Evolutionary conservation across 306 rosid genomes (phyloP), one percentile per base, ranked within the genome.

Genomic region (Fragaria vesca): DNA sequence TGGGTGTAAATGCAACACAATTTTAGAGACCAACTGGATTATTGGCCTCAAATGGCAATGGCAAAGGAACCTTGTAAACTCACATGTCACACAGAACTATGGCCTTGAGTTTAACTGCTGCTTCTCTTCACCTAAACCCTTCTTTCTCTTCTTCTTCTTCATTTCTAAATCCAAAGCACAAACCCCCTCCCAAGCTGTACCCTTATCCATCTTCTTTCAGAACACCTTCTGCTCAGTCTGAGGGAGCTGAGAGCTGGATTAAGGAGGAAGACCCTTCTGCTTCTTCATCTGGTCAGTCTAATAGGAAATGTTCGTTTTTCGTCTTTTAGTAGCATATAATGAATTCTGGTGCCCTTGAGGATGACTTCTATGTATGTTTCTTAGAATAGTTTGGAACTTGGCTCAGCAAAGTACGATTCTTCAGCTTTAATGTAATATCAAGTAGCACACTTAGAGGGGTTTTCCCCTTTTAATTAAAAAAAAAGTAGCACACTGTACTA

Each of bases 171-270:
- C 79, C 69, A 21, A 92, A 88, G 55, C 88, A 78, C 81, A 73
- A 66, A 55, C 82, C 17, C 21, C 81, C 32, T 52, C 40, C 84
- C 72, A 91, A 84, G 83, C 66, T 76, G 40, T 43, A 82, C 24
- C 28, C 71, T 54, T 57, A 79, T 82, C 51, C 74, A 7, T 82
- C 89, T 69, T 76, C 87, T 75, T 82, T 32, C 42, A 90, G 76
- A 84, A 84, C 84, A 24, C n/a, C 57, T 79, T 89, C 91, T 79
- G 90, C 90, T 71, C 93, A 79, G 73, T 86, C 98, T 11, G 92
- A 87, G 73, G 83, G 86, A 15, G 60, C 93, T 55, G 91, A 87
- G 67, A 69, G 86, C 61, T 85, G 88, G 63, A 17, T 89, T 54
- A 65, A 82, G 38, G 92, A 83, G 71, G 87, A 89, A 48, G 93